Conservation (phyloP, 495 filamentous ascomycete genomes). For the Elasticomyces elasticus region DNA sequence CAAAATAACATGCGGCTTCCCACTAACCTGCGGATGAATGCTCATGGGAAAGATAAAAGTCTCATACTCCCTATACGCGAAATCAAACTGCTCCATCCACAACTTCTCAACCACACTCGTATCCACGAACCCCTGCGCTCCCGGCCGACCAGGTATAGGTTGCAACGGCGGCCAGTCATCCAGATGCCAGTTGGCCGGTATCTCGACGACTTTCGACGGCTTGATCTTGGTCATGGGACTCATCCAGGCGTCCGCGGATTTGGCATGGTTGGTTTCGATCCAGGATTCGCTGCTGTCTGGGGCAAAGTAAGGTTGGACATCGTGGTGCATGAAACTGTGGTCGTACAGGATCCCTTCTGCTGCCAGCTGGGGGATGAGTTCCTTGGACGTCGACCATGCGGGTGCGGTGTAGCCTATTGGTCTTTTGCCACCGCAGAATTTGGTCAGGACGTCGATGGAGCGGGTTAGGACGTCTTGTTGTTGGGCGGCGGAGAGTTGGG, state of each 20-base stretch:
- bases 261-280: constrained; percentile 52
- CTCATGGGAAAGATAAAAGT: constrained; percentile 62
- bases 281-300: constrained; percentile 44
- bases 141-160: constrained; percentile 17
- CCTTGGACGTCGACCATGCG: constrained; percentile 56
- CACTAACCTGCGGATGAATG: constrained; percentile 60
- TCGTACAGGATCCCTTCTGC: constrained; percentile 63
- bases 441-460: constrained; percentile 29
- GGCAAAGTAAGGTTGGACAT: constrained; percentile 56
- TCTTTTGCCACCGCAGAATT: constrained; percentile 27
- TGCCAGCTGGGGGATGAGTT: constrained; percentile 56
- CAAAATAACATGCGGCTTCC: constrained; percentile 54
- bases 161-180: constrained; percentile 49
- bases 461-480: constrained; percentile 33
- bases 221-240: constrained; percentile 40
- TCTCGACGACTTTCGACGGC: constrained; percentile 50
- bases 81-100: constrained; percentile 56
- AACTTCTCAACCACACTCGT: constrained; percentile 31
- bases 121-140: constrained; percentile 43
- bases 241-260: constrained; percentile 58
- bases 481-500: constrained; percentile 25
- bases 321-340: constrained; percentile 57
- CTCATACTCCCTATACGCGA: constrained; percentile 60
- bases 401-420: constrained; percentile 40
- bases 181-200: constrained; percentile 59